Percentiles rank a stretch among this genome's conserved stretches.
Conservation (phyloP, 495 filamentous ascomycete genomes). For the Xylaria curta region DNA sequence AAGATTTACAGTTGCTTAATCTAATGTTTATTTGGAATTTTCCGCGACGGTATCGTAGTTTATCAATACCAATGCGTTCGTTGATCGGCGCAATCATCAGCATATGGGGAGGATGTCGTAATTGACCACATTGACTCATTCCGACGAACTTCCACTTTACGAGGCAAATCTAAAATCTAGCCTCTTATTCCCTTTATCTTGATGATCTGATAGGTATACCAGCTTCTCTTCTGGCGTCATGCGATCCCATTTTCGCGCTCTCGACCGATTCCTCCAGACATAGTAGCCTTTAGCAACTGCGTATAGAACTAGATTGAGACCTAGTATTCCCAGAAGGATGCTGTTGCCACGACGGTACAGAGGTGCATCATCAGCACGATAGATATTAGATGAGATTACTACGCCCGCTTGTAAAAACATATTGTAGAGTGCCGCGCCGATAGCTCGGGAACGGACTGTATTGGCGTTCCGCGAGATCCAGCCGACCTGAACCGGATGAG, state of each 20-base stretch:
- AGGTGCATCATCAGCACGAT: conserved; percentile 69
- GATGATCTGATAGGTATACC: conserved; percentile 69
- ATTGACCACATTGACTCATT: neutral
- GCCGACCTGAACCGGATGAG: conserved; percentile 68
- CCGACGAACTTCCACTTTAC: conserved; percentile 14
- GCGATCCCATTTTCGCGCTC: conserved; percentile 50
- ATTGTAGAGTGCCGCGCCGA: conserved; percentile 72
- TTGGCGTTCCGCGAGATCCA: conserved; percentile 70
- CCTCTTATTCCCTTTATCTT: conserved; percentile 74
- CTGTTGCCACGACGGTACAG: conserved; percentile 71
- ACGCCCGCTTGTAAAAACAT: conserved; percentile 73
- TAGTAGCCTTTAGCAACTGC: conserved; percentile 67
- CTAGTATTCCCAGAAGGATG: conserved; percentile 62
- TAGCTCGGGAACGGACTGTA: conserved; percentile 68
- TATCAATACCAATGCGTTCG: neutral
- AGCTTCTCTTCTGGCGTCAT: conserved; percentile 68
- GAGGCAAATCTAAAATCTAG: conserved; percentile 61
- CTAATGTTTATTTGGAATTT: neutral
- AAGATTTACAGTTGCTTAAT: neutral
- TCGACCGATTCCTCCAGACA: conserved; percentile 59
- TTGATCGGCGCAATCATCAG: neutral
- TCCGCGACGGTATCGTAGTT: neutral
- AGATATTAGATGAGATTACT: conserved; percentile 63
- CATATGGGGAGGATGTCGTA: neutral
- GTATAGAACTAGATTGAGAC: conserved; percentile 63